Percentiles rank a stretch among this genome's conserved stretches.
phyloP scores from a whole-genome alignment of 176 grass and related monocot species.

The Calamus simplicifolius region DNA sequence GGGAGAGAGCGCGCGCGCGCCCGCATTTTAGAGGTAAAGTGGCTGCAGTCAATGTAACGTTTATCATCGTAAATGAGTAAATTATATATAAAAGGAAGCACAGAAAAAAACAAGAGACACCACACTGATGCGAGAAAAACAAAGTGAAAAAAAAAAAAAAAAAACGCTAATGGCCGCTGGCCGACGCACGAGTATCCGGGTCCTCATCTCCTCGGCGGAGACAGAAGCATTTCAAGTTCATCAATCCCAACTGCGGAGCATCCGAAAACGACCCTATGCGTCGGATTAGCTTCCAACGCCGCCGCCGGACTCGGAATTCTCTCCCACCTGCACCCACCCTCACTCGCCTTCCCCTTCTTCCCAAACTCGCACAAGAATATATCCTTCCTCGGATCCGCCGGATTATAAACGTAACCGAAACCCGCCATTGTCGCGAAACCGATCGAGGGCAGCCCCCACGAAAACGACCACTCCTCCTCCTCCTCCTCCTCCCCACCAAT shows the following conservation, averaged over 20 bases:
- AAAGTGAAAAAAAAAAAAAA: too few species aligned
- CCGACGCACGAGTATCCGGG: too few species aligned
- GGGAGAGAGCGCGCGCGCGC: too few species aligned
- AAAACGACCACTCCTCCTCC: constrained; percentile 12
- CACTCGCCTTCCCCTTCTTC: not conserved
- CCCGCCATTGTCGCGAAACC: constrained; percentile 45
- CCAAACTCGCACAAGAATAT: constrained; percentile 46
- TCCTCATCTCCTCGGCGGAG: too few species aligned
- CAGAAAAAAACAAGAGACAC: too few species aligned
- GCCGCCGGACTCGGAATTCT: constrained; percentile 48
- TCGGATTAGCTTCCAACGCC: constrained; percentile 17
- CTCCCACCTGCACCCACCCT: constrained; percentile 51
- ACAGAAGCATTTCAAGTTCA: constrained; percentile 17
- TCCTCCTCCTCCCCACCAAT: constrained; percentile 44
- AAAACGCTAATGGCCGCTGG: too few species aligned
- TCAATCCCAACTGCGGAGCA: constrained; percentile 46
- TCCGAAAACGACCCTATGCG: constrained; percentile 40
- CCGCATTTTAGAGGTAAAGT: too few species aligned
- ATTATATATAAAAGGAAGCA: too few species aligned
- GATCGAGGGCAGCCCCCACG: constrained; percentile 14
- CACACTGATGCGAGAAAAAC: too few species aligned
- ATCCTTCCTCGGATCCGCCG: constrained; percentile 36
- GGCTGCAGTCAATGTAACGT: too few species aligned
- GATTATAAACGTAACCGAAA: constrained; percentile 87
- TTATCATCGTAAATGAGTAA: too few species aligned